phyloP scores from a whole-genome alignment of 2,329 filamentous ascomycete genomes.

The Pseudogymnoascus sp. region DNA sequence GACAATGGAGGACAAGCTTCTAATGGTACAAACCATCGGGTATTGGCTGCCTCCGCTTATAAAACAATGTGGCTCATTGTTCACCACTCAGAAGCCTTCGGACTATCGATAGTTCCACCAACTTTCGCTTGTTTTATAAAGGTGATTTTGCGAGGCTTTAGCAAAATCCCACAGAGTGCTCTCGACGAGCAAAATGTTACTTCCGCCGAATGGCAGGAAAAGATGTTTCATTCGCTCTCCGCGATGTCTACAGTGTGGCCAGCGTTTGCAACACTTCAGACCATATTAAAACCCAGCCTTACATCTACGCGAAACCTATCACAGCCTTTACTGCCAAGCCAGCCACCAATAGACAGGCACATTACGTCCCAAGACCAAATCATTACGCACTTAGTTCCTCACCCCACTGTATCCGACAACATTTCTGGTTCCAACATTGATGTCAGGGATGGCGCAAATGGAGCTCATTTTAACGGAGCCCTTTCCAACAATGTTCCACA shows the following conservation, averaged over 20 bases:
- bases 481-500: not conserved
- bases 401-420: not conserved
- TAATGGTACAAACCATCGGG: not conserved
- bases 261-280: constrained; percentile 21
- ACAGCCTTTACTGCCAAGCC: not conserved
- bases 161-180: constrained; percentile 22
- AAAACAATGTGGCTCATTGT: constrained; percentile 25
- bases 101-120: constrained; percentile 31
- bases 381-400: not conserved
- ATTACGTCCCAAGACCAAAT: not conserved
- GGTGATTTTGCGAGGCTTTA: constrained; percentile 25
- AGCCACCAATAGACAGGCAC: not conserved
- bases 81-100: constrained; percentile 32
- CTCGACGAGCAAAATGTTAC: constrained; percentile 24
- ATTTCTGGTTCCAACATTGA: not conserved
- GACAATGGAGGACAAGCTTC: not conserved
- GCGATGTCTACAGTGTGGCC: constrained; percentile 24
- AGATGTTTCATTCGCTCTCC: constrained; percentile 21
- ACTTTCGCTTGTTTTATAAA: constrained; percentile 34
- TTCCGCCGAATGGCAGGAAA: constrained; percentile 25
- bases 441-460: not conserved
- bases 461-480: not conserved
- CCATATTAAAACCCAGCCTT: constrained; percentile 9
- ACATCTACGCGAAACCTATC: constrained; percentile 11
- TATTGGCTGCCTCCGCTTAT: not conserved